These are phyloP conservation scores for Boechera retrofracta DNA, from an alignment of 345 rosid species.

Conservation along the genomic window DNA sequence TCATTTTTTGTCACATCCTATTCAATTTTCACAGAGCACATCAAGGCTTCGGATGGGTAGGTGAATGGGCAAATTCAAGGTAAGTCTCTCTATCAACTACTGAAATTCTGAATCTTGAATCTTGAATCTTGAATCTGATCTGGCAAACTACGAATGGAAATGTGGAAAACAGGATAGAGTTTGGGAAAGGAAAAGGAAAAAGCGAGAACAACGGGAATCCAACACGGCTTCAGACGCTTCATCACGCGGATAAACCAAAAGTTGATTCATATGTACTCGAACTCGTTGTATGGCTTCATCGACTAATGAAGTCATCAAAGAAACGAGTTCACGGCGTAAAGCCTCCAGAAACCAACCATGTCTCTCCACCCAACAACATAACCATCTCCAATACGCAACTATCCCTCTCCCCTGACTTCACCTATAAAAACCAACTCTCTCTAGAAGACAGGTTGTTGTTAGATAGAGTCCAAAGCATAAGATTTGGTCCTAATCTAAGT, in stretches of 20 bases:
- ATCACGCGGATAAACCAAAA: slow-evolving; percentile 73
- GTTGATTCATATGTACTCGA: slow-evolving; percentile 75
- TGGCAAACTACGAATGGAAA: slow-evolving; percentile 1
- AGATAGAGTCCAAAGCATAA: slow-evolving; percentile 53
- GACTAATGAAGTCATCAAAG: slow-evolving; percentile 58
- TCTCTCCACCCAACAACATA: slow-evolving; percentile 42
- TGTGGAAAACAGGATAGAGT: slow-evolving; percentile 41
- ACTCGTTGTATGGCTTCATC: slow-evolving; percentile 78
- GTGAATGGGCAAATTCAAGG: slow-evolving; percentile 97
- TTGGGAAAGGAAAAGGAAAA: slow-evolving; percentile 44
- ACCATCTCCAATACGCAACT: slow-evolving; percentile 49
- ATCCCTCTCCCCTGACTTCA: slow-evolving; percentile 41
- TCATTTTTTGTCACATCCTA: slow-evolving; percentile 25
- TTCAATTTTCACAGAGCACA: slow-evolving; percentile 61
- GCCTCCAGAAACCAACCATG: slow-evolving; percentile 43
- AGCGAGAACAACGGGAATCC: slow-evolving; percentile 45
- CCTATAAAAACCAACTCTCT: slow-evolving; percentile 53
- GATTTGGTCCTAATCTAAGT: slow-evolving; percentile 64
- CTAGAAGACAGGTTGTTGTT: slow-evolving; percentile 67
- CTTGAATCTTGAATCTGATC: slow-evolving; percentile 20
- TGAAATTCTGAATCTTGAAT: neutral
- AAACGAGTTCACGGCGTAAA: slow-evolving; percentile 52
- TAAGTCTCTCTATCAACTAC: slow-evolving; percentile 43
- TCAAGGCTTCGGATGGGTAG: slow-evolving; percentile 98
- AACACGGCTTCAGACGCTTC: slow-evolving; percentile 80